Base-by-base conservation (phyloP, 805 yeast genomes). In the Myxozyma udenii region DNA sequence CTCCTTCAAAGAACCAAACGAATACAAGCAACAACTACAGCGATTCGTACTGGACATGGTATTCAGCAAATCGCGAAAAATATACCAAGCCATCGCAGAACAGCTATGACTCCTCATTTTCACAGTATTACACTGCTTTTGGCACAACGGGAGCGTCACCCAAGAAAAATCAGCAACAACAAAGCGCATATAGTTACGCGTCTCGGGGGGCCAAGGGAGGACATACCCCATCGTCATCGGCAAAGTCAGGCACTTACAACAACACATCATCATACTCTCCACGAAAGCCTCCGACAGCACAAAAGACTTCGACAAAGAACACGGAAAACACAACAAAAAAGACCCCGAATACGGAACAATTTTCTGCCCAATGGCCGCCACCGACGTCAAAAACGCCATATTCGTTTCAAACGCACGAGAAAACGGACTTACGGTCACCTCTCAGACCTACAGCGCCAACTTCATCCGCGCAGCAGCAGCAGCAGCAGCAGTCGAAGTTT, bases 331-430 rank as follows among this genome's bases (percentile, higher is more conserved):
- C 33, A 28, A 28, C 33, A 14, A 28, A 14, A 28, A 28, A 28
- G 14, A 14, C 14, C 25, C 41, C n/a, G n/a, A n/a, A n/a, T n/a
- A n/a, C n/a, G n/a, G n/a, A n/a, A n/a, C n/a, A n/a, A n/a, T n/a
- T n/a, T n/a, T n/a, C n/a, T n/a, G n/a, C n/a, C n/a, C n/a, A n/a
- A 5, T 33, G 41, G 18, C 37, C 43, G 25, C 18, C 49, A 3
- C 22, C 40, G n/a, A 38, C 21, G 32, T 24, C 49, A 6, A 43
- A 44, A 44, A 43, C 53, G 14, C 6, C 48, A 9, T 49, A 47
- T 24, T 47, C 51, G 3, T 47, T 23, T 22, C 42, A 41, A 30
- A 25, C 40, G 16, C 41, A 41, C 3, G 51, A 47, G 37, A 9
- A 38, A 24, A 47, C 51, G 3, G 30, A n/a, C 23, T 21, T 28